Evolutionary conservation across 331 rosid genomes (phyloP), one percentile per base, ranked within the genome.

Genomic region (Malus hybrid): DNA sequence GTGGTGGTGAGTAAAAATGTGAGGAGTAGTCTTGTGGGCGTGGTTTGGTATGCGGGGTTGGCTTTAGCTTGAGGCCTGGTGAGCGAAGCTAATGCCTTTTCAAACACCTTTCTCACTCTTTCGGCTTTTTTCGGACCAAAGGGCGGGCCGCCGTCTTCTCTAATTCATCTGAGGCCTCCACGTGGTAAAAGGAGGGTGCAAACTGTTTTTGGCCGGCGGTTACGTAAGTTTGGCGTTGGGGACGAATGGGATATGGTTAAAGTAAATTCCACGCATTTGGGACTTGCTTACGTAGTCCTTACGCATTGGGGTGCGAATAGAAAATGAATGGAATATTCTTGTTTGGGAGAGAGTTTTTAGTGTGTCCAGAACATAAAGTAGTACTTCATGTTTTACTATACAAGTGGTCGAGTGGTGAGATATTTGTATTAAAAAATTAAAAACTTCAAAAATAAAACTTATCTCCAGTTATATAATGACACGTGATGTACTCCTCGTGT

Each of bases 121-220:
- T 73, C 2, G 63, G 67, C 73, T 50, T 80, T 72, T 67, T 72
- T 67, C 4, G 69, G 78, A 66, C 77, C 69, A 83, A 83, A 85
- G 95, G 89, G 71, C 88, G 90, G 93, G 93, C 90, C 79, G 90
- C 90, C 83, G 42, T 59, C 82, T 85, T 15, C 79, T 77, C 22
- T 74, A 74, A 20, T 19, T 24, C 69, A 42, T 67, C 36, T 34
- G 77, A 71, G 76, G 73, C 67, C 1, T 79, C 81, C 96, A 88
- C 86, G 90, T 86, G 98, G 82, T 87, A 79, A 73, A 66, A 78
- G 73, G 70, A 62, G 71, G 48, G 62, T 5, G 74, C 52, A 33
- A 19, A 28, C 4, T 28, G 20, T 15, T 44, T 22, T 65, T 76
- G 88, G 84, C 74, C 85, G 87, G 91, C 93, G 24, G 65, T 69